A percentile compares a stretch with the other conserved stretches of the same genome.
phyloP scores from a whole-genome alignment of 2,329 filamentous ascomycete species.

The Colletotrichum sp. region DNA sequence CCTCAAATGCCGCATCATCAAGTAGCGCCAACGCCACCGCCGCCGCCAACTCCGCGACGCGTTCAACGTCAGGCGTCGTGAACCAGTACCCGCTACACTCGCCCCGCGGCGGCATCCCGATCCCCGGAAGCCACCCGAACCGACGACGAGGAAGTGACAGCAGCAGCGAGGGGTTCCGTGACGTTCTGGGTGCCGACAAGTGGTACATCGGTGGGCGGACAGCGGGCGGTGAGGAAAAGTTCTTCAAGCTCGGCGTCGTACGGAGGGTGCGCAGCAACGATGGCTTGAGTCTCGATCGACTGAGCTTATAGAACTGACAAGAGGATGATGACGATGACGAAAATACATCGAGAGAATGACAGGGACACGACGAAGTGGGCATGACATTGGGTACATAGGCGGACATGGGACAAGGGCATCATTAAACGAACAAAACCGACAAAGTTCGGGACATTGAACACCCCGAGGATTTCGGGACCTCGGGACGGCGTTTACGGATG shows the following conservation, averaged over 20 bases:
- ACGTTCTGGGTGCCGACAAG: constrained; percentile 74
- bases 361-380: background rate
- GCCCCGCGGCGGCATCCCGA: constrained; percentile 40
- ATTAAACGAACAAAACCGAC: background rate
- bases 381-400: constrained; percentile 4
- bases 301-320: constrained; percentile 64
- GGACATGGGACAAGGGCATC: background rate
- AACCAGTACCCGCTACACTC: constrained; percentile 33
- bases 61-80: constrained; percentile 27
- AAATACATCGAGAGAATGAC: background rate
- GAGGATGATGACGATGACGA: background rate
- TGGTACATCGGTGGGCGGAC: constrained; percentile 84
- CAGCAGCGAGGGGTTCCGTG: constrained; percentile 76
- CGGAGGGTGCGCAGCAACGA: constrained; percentile 76
- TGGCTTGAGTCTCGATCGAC: constrained; percentile 73
- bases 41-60: constrained; percentile 14
- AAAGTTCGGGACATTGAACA: background rate
- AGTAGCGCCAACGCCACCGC: background rate
- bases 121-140: constrained; percentile 35
- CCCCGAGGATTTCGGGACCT: background rate
- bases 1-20: background rate
- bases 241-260: constrained; percentile 82
- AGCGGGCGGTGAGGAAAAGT: constrained; percentile 77
- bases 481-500: constrained; percentile 1
- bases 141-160: constrained; percentile 75